Conservation (phyloP, 768 basidiomycete genomes). For the Pseudohyphozyma bogoriensis region DNA sequence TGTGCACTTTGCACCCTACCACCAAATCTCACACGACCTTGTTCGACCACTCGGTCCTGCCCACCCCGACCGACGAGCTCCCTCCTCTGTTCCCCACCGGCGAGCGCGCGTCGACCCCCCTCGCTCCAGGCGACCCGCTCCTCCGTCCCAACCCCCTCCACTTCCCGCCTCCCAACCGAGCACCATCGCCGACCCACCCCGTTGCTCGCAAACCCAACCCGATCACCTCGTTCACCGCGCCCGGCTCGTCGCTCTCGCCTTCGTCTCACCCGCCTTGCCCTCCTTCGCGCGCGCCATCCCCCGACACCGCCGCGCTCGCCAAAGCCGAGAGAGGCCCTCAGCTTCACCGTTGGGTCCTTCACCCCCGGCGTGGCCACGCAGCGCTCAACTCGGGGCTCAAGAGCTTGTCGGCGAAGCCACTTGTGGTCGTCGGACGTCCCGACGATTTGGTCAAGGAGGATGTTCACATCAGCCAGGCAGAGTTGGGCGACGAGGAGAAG, state of each 20-base stretch:
- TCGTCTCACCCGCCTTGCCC: constrained; percentile 8
- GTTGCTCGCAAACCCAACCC: not conserved
- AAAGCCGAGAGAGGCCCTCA: not conserved
- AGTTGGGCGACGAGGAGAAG: constrained; percentile 55
- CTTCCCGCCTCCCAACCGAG: not conserved
- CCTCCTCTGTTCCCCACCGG: constrained; percentile 6
- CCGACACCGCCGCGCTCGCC: not conserved
- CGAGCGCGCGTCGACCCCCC: constrained; percentile 24
- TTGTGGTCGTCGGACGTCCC: constrained; percentile 87
- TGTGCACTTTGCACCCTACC: constrained; percentile 25
- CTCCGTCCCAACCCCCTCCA: constrained; percentile 10
- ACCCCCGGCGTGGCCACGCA: constrained; percentile 74
- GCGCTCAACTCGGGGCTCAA: constrained; percentile 92
- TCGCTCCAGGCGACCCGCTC: constrained; percentile 23
- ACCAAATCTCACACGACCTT: constrained; percentile 23
- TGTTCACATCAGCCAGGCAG: constrained; percentile 38
- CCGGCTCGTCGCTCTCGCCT: not conserved
- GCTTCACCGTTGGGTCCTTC: constrained; percentile 55
- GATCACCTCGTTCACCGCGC: constrained; percentile 5
- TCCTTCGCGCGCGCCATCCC: constrained; percentile 4
- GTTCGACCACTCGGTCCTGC: constrained; percentile 21
- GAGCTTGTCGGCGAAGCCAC: constrained; percentile 75
- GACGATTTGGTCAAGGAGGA: constrained; percentile 62
- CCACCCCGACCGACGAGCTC: constrained; percentile 1
- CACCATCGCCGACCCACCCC: too few species aligned